Evolutionary conservation across 2,329 filamentous ascomycete genomes (phyloP).

Genomic region (Colletotrichum tropicale): DNA sequence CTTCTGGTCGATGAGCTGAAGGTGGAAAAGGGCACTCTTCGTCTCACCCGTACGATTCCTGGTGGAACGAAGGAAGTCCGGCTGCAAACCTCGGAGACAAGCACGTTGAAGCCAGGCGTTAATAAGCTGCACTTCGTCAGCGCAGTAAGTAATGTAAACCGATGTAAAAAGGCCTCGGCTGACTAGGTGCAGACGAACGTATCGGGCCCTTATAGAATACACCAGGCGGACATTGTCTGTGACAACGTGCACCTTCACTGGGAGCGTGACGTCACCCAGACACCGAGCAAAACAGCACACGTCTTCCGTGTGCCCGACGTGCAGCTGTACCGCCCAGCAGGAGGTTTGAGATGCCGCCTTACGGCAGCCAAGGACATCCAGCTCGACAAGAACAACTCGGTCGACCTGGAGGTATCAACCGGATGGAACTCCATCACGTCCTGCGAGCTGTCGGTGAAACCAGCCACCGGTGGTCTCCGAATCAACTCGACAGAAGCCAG

Average conservation of each 20-base stretch:
- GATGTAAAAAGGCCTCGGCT: constrained; percentile 22
- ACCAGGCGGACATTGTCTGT: constrained; percentile 69
- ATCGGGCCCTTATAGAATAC: constrained; percentile 76
- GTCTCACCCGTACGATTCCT: constrained; percentile 23
- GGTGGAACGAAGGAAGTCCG: constrained; percentile 53
- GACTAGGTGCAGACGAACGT: constrained; percentile 58
- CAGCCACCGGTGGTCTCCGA: constrained; percentile 69
- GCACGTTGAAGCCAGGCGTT: constrained; percentile 59
- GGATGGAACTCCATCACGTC: constrained; percentile 74
- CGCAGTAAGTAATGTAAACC: constrained; percentile 32
- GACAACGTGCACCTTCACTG: constrained; percentile 70
- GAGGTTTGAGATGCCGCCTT: constrained; percentile 72
- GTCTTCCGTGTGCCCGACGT: constrained; percentile 67
- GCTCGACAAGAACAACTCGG: constrained; percentile 77
- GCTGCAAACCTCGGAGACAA: constrained; percentile 32
- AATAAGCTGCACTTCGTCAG: constrained; percentile 32
- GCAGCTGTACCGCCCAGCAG: constrained; percentile 73
- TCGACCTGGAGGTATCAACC: constrained; percentile 75
- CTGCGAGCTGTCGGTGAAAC: constrained; percentile 66
- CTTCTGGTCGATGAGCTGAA: constrained; percentile 73
- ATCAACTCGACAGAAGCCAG: constrained; percentile 65
- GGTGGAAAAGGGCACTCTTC: constrained; percentile 57
- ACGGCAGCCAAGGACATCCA: constrained; percentile 73
- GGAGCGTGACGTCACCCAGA: constrained; percentile 61
- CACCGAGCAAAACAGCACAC: constrained; percentile 47